These are phyloP conservation scores for Aspergillus jensenii DNA, from an alignment of 2,329 filamentous ascomycete species.

Conservation along the genomic window DNA sequence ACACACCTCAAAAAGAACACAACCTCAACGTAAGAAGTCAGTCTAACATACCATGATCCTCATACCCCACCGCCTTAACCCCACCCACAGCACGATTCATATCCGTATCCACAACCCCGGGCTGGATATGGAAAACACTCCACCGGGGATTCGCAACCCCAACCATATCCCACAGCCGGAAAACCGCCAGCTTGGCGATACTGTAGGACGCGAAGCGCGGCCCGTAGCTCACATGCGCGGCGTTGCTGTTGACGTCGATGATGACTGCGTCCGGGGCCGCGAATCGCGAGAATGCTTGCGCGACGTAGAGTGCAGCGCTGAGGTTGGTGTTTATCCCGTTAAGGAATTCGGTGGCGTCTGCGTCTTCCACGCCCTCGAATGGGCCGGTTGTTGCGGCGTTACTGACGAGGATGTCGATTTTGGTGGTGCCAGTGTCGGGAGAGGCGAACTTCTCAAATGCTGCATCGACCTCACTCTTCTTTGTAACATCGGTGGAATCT, in stretches of 20 bases:
- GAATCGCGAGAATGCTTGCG: not conserved
- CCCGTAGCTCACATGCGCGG: not conserved
- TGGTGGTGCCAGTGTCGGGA: not conserved
- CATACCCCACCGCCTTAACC: slow-evolving; percentile 1
- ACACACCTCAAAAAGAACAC: not conserved
- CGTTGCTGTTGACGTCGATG: not conserved
- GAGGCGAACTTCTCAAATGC: not conserved
- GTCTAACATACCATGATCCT: not conserved
- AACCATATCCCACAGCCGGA: slow-evolving; percentile 1
- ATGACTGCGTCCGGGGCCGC: not conserved
- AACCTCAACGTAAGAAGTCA: not conserved
- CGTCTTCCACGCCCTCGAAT: not conserved
- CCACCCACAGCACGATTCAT: slow-evolving; percentile 3
- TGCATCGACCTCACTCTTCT: not conserved
- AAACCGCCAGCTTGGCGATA: not conserved
- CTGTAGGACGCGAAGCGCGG: not conserved
- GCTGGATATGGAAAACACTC: slow-evolving; percentile 6
- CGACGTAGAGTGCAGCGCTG: not conserved
- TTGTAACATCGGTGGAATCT: not conserved
- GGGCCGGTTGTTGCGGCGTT: not conserved
- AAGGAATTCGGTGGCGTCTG: not conserved
- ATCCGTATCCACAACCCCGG: slow-evolving; percentile 8
- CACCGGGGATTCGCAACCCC: not conserved
- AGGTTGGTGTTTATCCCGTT: not conserved
- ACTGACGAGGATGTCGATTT: slow-evolving; percentile 1